Evolutionary conservation across 2,329 filamentous ascomycete genomes (phyloP), one percentile per base, ranked within the genome.

Genomic region (Colletotrichum limetticola): DNA sequence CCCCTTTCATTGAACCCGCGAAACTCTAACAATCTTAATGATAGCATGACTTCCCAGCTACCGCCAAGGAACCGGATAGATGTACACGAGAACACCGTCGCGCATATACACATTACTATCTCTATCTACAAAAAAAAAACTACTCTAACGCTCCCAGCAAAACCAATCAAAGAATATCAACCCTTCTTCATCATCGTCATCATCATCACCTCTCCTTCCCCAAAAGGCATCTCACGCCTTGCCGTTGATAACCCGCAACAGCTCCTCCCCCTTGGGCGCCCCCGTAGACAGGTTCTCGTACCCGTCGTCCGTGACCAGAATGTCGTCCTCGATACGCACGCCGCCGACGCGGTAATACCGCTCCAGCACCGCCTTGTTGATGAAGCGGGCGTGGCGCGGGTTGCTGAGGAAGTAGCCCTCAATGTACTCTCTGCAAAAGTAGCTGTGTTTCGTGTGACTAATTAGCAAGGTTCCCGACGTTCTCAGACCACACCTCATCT

Each of bases 251-350:
- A 93, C 85, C 74, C 87, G 86, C 79, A 95, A 84, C 77, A 95
- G 83, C 79, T 94, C 91, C 65, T 92, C 87, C 2, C 91, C 90
- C 85, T 97, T 97, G 0, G 94, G 93, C 35, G 93, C 93, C 22
- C 75, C 76, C 1, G 89, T 88, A 1, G 95, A 97, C 80, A 98
- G 79, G 79, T 97, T 97, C 83, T 98, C 95, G 78, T 91, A 91
- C 0, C 95, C 95, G 28, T 89, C 85, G 74, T 92, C 87, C 1
- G 93, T 97, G 60, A 98, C 91, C 26, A 97, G 86, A 52, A 98
- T 89, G 80, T 96, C 94, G 79, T 98, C 95, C 84, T 99, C 97
- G 74, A 98, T 97, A 59, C 97, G 90, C 30, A 98, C 95, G 42
- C 97, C 97, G 19, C 96, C 97, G 1, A 98, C 92, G 30, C 84